Evolutionary conservation across 306 rosid species (phyloP), one percentile per base, ranked within the genome.

Genomic region (Malus sylvestris): DNA sequence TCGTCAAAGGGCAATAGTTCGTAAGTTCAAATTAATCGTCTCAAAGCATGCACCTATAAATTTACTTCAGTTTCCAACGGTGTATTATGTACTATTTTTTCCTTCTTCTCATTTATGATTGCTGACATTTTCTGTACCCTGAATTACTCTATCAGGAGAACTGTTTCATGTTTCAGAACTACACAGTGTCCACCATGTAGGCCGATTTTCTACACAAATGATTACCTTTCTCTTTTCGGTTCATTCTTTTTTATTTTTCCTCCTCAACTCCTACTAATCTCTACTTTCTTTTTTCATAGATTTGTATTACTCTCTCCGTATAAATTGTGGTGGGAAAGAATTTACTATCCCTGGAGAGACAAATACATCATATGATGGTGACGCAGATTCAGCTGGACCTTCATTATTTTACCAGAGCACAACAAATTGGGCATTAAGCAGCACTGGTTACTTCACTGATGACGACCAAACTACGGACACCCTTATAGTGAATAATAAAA

Each of bases 271-370:
- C 57, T 13, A 71, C 71, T 80, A 53, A 55, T 16, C 35, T 68
- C 55, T 20, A 51, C 4, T 15, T 51, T 12, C 6, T 12, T 55
- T 84, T 69, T 2, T 63, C 45, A 20, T 80, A 85, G 91, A 42
- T 32, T 72, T 30, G 67, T 87, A 85, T 76, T 87, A 85, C 77
- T 87, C 87, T 80, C 68, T 91, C 70, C 86, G 76, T 72, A 88
- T 91, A 76, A 91, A 88, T 42, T 86, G 93, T 77, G 93, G 96
- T 11, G 96, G 96, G 20, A 78, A 13, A 12, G 40, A 13, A n/a
- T 66, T 53, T 66, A 84, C 71, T 10, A 20, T 60, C 2, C 77
- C 72, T 58, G 78, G 64, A 49, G 20, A 40, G n/a, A 38, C 10
- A 8, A n/a, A 4, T 6, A 81, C 60, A 69, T 30, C 67, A 49